Base-by-base conservation (phyloP, 2,329 filamentous ascomycete genomes). In the Metarhizium guizhouense region DNA sequence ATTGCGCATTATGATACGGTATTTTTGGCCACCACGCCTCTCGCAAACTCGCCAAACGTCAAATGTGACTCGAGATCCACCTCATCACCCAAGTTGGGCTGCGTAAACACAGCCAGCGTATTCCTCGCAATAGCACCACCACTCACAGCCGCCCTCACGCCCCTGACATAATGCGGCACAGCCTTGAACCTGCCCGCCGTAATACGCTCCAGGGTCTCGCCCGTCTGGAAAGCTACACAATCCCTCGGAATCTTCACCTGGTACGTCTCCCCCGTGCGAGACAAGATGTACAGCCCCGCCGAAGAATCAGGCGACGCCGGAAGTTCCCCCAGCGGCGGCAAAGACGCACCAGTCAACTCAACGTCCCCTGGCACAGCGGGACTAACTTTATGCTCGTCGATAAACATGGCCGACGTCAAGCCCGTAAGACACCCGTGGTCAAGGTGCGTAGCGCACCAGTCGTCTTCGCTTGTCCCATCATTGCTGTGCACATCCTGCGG, bases 341-440 rank as follows among this genome's bases (percentile, higher is more conserved):
- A 67, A 18, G 67, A 67, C 38, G 67, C 64, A 3, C 63, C 64
- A 1, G 57, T 62, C 32, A 58, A 6, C n/a, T 55, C 54, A 14
- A 54, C 53, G 42, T 53, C 57, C 62, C 59, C 52, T 53, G 68
- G 68, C 1, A 74, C 67, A 47, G 72, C 61, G 43, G 73, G 63
- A 57, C 63, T 59, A 59, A 74, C 63, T 57, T 69, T 67, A 38
- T 70, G 72, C 73, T 97, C 93, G 66, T 97, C 90, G 59, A 97
- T 80, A 70, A 95, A 97, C 91, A 97, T 96, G 62, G 93, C 92
- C 2, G 88, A 93, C 0, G 94, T 99, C 38, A 99, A 78, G 14
- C 92, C 93, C 0, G 94, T 99, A 36, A 99, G 79, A 68, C 93
- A 97, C 47, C 94, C 91, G 65, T 96, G 91, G 70, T 97, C 93